Conservation (phyloP, 2,329 filamentous ascomycete species). For the Diplodia intermedia region DNA sequence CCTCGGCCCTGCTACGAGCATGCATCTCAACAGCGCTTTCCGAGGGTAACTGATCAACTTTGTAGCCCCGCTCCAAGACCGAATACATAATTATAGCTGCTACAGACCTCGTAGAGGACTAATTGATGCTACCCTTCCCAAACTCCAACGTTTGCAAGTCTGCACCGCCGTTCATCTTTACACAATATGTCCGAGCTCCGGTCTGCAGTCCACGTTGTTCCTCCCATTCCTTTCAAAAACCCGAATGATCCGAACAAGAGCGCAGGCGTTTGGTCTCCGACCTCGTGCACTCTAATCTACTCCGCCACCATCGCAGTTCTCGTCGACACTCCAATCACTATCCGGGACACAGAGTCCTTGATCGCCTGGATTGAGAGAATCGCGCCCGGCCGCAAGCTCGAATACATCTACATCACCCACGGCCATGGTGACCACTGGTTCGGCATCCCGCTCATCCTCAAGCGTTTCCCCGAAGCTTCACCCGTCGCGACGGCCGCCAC, state of each 20-base stretch:
- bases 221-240: slow-evolving; percentile 16
- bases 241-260: slow-evolving; percentile 2
- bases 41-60: no score
- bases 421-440: slow-evolving; percentile 55
- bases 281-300: slow-evolving; percentile 42
- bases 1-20: no score
- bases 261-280: slow-evolving; percentile 30
- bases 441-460: slow-evolving; percentile 41
- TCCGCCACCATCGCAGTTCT: slow-evolving; percentile 46
- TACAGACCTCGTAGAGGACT: background rate
- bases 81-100: no score
- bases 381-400: slow-evolving; percentile 39
- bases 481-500: slow-evolving; percentile 39
- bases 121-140: background rate
- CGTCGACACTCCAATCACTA: slow-evolving; percentile 48
- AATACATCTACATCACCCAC: slow-evolving; percentile 52
- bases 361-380: slow-evolving; percentile 47
- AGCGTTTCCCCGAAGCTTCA: slow-evolving; percentile 42
- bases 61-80: no score
- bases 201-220: slow-evolving; percentile 19
- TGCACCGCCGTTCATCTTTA: rapidly evolving
- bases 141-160: background rate
- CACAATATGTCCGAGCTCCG: slow-evolving; percentile 15
- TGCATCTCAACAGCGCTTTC: no score
- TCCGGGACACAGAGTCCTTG: slow-evolving; percentile 43